Evolutionary conservation across 345 rosid species (phyloP).

Genomic region (Salix suchowensis): DNA sequence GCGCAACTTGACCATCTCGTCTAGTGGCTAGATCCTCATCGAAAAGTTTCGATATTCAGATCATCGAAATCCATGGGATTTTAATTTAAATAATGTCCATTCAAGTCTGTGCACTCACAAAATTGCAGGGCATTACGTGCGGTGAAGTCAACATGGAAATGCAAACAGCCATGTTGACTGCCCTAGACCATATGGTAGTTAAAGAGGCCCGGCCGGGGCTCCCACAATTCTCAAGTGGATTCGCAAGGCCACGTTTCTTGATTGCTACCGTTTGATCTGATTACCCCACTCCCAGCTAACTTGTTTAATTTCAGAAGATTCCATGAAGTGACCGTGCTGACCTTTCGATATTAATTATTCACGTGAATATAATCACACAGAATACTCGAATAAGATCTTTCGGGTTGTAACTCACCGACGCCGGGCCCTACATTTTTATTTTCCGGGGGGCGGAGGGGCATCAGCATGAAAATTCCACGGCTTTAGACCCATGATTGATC

Average conservation of each 20-base stretch:
- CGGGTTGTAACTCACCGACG: neutral
- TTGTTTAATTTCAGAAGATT: conserved; percentile 14
- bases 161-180: too few species aligned
- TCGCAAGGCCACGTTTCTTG: neutral
- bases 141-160: too few species aligned
- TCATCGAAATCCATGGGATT: neutral
- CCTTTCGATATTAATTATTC: neutral
- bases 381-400: neutral
- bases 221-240: neutral
- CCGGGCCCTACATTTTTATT: neutral
- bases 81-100: too few species aligned
- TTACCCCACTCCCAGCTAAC: neutral
- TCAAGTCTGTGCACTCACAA: neutral
- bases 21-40: neutral
- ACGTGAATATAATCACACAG: conserved; percentile 4
- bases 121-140: too few species aligned
- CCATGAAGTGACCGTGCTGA: conserved; percentile 13
- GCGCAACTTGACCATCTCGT: neutral
- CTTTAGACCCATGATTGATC: neutral
- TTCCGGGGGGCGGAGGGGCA: neutral
- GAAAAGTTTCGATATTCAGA: too few species aligned
- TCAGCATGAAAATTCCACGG: neutral
- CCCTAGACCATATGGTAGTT: too few species aligned
- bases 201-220: neutral
- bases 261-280: conserved; percentile 10